Evolutionary conservation across 2,329 filamentous ascomycete genomes (phyloP).

Genomic region (Dendrostoma leiphaemia): DNA sequence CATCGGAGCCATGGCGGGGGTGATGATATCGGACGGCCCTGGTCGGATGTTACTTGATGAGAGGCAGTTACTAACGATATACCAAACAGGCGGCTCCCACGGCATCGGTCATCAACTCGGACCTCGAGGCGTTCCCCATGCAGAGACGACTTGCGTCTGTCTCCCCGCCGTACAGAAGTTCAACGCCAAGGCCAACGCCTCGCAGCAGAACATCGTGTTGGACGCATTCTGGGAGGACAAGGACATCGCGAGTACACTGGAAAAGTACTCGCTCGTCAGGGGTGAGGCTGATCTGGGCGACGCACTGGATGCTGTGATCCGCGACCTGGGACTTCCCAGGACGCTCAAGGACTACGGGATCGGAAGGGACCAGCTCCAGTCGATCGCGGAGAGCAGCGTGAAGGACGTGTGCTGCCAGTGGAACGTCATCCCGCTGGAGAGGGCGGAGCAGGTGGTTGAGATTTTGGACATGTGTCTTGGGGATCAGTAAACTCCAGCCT

Average conservation of each 20-base stretch:
- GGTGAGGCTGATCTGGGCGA: constrained; percentile 43
- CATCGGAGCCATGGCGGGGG: too few relatives aligned
- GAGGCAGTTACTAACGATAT: too few relatives aligned
- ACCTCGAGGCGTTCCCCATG: constrained; percentile 27
- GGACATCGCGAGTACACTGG: constrained; percentile 32
- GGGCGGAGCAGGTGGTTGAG: constrained; percentile 45
- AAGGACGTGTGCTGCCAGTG: constrained; percentile 42
- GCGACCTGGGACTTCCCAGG: constrained; percentile 48
- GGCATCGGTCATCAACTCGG: constrained; percentile 42
- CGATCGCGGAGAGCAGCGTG: constrained; percentile 42
- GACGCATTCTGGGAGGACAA: constrained; percentile 35
- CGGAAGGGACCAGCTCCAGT: constrained; percentile 41
- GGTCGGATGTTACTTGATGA: too few relatives aligned
- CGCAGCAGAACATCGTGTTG: constrained; percentile 35
- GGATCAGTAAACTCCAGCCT: constrained; percentile 40
- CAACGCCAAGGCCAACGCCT: constrained; percentile 38
- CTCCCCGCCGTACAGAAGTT: constrained; percentile 51
- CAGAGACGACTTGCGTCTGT: constrained; percentile 54
- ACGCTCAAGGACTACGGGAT: constrained; percentile 45
- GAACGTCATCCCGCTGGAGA: constrained; percentile 43
- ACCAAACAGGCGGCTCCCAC: constrained; percentile 30
- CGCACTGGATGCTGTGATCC: constrained; percentile 44
- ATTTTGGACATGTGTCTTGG: constrained; percentile 39
- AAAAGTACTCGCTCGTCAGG: constrained; percentile 21
- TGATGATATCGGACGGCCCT: too few relatives aligned